Base-by-base conservation (phyloP, 257 asterid species). In the Ilex asprella region DNA sequence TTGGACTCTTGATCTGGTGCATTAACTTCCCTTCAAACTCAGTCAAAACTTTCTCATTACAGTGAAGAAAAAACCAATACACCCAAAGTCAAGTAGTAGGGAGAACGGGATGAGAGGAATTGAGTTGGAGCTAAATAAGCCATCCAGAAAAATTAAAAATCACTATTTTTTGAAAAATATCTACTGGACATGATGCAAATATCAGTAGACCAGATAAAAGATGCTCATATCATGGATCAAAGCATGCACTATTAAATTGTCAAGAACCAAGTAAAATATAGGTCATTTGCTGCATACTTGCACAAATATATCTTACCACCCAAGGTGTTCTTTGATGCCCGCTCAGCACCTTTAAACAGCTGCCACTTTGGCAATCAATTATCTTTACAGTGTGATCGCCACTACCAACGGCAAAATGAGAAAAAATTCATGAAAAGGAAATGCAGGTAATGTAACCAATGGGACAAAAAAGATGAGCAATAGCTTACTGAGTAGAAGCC, bases 311-410 rank as follows among this genome's bases (percentile, higher is more conserved):
- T 39, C 52, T 29, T 66, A 70, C 68, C 68, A 71, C 68, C 76
- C 76, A 61, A 39, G 68, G 68, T 39, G 71, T 61, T 56, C 76
- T 56, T 35, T 55, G 64, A 60, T 71, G 72, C 62, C 68, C 63
- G 9, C 60, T 61, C 46, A 61, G 59, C 62, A 56, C 72, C 56
- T 66, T 72, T 56, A 72, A 32, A 67, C 71, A 66, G 1, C 30
- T 47, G 39, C 72, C 72, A 65, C 59, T 56, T 49, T 41, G 65
- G 35, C 63, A 60, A 31, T 72, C 71, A 65, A 65, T 65, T 31
- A 54, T 56, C 72, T 66, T 66, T 12, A 71, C 68, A 12, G 69
- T 72, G 59, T 66, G 62, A 49, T 69, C 74, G 7, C 74, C 74
- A 50, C 74, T 69, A 54, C 39, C 52, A 53, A 51, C n/a, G 12